Conservation (phyloP, 2,329 filamentous ascomycete species). For the Meredithiella fracta region DNA sequence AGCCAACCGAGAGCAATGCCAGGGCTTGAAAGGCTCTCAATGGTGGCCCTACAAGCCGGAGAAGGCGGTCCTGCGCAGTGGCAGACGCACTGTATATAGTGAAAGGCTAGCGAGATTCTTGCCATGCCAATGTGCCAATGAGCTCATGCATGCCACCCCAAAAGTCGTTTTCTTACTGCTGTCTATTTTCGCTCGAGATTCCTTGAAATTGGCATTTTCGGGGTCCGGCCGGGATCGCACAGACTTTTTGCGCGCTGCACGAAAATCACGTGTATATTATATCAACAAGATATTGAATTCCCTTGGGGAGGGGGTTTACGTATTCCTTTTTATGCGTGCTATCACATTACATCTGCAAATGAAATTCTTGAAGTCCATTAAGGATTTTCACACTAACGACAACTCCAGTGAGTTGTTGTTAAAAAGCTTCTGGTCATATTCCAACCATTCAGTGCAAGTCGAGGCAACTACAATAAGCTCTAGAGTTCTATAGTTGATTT, state of each 20-base stretch:
- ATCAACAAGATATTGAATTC: not conserved
- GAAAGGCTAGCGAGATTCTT: not conserved
- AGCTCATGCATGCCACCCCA: not conserved
- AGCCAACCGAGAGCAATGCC: not conserved
- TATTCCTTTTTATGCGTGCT: no score
- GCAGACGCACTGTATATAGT: not conserved
- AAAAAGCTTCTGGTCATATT: no score
- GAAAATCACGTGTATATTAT: not conserved
- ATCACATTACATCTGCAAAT: no score
- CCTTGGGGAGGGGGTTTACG: no score
- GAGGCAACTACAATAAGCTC: not conserved
- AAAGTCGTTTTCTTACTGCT: not conserved
- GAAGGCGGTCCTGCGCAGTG: not conserved
- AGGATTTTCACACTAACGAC: no score
- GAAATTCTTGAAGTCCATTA: no score
- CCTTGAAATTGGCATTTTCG: constrained; percentile 12
- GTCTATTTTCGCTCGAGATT: not conserved
- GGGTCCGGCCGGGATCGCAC: constrained; percentile 4
- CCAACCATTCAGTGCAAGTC: no score
- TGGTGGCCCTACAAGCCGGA: not conserved
- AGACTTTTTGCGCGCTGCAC: constrained; percentile 5
- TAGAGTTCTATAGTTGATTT: not conserved
- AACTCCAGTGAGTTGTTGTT: no score
- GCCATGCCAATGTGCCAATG: not conserved
- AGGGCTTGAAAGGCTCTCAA: not conserved